Base-by-base conservation (phyloP, 257 asterid species). In the Oldenlandia corymbosa region DNA sequence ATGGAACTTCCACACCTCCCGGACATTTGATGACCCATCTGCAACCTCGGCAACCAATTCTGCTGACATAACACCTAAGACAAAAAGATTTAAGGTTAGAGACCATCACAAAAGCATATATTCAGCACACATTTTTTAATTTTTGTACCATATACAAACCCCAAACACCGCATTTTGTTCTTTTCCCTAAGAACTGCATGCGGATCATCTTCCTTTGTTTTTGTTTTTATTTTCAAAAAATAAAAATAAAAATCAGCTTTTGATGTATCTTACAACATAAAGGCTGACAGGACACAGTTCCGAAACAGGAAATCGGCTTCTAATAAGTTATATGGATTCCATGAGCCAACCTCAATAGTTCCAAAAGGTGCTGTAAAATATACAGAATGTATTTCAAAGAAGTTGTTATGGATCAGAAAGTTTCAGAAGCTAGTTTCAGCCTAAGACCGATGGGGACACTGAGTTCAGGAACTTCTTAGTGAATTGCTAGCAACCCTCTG, bases 11-110 rank as follows among this genome's bases (percentile, higher is more conserved):
- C 97, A 90, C 45, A 93, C 91, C 78, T 90, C 96, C 64, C 99
- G 83, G 39, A 93, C 91, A 54, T 93, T 93, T 17, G 97, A 93
- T 18, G 99, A 87, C 23, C 99, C 97, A 27, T 90, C 97, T 30
- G 95, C 84, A 65, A 93, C 83, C 81, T 93, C 97, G 8, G 88
- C 73, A 60, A 93, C 84, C 43, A 88, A 79, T 65, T 85, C 70
- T 31, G 90, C 61, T 13, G 73, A 70, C 9, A 90, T 71, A 66
- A 72, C 54, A 77, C 99, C 97, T 92, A 78, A 23, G 46, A 34
- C 65, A 64, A 57, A 24, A 23, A 34, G 39, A 37, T 3, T 39
- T 47, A 23, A 30, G 23, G 56, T 71, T 51, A 76, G n/a, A n/a
- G n/a, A 71, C 50, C 50, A 55, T 16, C n/a, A 9, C 21, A 16